Conservation (phyloP, 768 basidiomycete species). For the Lenzites betulinus region DNA sequence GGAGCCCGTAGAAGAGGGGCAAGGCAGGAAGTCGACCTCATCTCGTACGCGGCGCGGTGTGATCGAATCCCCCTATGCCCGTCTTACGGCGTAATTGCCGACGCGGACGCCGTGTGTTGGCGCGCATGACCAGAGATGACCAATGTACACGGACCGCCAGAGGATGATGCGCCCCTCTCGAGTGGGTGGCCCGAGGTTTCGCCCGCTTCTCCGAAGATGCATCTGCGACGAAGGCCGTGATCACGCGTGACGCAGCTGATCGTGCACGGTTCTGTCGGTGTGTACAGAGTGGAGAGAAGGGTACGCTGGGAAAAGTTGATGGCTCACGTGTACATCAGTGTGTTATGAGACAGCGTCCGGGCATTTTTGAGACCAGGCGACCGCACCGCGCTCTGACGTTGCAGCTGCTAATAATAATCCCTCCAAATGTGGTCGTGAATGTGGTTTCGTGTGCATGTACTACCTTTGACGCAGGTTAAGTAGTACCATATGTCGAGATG, state of each 20-base stretch:
- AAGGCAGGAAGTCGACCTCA: background rate
- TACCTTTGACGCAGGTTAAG: no score
- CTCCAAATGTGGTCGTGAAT: no score
- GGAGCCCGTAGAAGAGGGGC: background rate
- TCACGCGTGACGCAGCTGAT: background rate
- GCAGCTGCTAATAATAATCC: no score
- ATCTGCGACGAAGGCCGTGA: background rate
- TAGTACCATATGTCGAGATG: no score
- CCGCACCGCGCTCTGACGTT: no score
- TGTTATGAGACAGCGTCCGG: background rate
- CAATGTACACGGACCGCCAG: background rate
- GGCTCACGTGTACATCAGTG: background rate
- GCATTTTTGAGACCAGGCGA: no score
- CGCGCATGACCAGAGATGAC: conserved; percentile 1
- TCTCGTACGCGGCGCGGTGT: background rate
- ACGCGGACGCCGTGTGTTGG: background rate
- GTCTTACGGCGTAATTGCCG: background rate
- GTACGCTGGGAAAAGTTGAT: background rate
- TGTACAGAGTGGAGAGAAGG: background rate
- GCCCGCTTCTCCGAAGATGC: background rate
- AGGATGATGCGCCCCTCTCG: background rate
- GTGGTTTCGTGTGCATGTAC: no score
- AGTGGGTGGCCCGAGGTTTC: conserved; percentile 4
- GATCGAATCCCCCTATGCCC: background rate
- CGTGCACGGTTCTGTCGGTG: no score